Evolutionary conservation across 2,329 filamentous ascomycete genomes (phyloP).

Genomic region (Neoascochyta sp.): DNA sequence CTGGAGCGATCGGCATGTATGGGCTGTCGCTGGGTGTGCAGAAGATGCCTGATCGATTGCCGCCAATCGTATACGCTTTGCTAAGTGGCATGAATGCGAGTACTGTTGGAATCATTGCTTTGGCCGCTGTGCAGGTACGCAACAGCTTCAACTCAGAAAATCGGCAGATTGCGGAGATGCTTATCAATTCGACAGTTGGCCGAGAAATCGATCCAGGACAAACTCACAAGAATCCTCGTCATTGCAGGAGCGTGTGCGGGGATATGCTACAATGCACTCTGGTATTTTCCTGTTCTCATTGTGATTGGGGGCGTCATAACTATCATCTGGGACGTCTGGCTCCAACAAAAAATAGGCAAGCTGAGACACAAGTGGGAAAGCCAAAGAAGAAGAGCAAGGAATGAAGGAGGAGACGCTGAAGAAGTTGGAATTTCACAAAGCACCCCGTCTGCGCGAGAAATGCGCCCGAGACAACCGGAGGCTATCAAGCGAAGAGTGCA

Average conservation of each 20-base stretch:
- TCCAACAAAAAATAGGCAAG: constrained; percentile 43
- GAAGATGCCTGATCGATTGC: constrained; percentile 57
- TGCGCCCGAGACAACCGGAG: constrained; percentile 14
- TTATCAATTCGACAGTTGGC: constrained; percentile 49
- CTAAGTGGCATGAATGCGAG: constrained; percentile 69
- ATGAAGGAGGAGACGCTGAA: constrained; percentile 19
- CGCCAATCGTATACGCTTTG: constrained; percentile 62
- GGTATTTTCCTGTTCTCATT: constrained; percentile 71
- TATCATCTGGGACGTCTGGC: constrained; percentile 55
- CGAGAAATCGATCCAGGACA: constrained; percentile 64
- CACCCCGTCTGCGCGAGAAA: constrained; percentile 5
- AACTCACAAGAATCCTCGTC: constrained; percentile 59
- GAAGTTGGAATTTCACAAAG: constrained; percentile 13
- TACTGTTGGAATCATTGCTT: constrained; percentile 67
- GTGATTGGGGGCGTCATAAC: constrained; percentile 52
- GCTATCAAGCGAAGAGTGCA: constrained; percentile 20
- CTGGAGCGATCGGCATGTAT: constrained; percentile 68
- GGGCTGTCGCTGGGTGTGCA: constrained; percentile 63
- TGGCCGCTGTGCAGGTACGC: constrained; percentile 57
- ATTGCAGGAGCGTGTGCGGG: constrained; percentile 62
- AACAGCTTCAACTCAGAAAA: background rate
- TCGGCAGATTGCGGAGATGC: background rate
- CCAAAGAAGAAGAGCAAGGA: constrained; percentile 14
- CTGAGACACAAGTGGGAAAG: constrained; percentile 16
- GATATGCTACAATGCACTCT: constrained; percentile 66